Percentiles rank a stretch among this genome's conserved stretches.
Conservation (phyloP, 1,139 yeast genomes). For the Pichia kudriavzevii region DNA sequence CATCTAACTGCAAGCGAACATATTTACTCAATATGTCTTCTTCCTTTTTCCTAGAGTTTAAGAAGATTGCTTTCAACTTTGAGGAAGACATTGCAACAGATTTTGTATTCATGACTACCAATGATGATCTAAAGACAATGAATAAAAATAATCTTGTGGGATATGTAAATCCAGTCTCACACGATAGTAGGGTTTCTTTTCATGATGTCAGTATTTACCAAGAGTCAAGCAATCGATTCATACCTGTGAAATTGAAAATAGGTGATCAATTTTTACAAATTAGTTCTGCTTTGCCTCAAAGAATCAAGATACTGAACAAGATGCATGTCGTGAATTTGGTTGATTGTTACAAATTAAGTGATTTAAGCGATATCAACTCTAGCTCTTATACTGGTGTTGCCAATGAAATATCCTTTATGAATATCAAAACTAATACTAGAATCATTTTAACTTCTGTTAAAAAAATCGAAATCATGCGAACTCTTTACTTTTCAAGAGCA, state of each 20-base stretch:
- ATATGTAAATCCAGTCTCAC: conserved; percentile 30
- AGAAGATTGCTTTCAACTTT: conserved; percentile 7
- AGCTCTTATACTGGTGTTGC: conserved; percentile 44
- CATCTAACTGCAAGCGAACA: conserved; percentile 46
- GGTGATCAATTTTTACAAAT: conserved; percentile 68
- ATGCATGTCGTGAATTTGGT: conserved; percentile 39
- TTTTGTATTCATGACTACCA: conserved; percentile 20
- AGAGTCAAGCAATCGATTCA: conserved; percentile 32
- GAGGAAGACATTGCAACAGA: conserved; percentile 14
- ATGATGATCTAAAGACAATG: conserved; percentile 42
- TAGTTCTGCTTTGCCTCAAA: conserved; percentile 32
- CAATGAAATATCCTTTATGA: conserved; percentile 50
- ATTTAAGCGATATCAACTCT: conserved; percentile 46
- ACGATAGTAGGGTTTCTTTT: conserved; percentile 58
- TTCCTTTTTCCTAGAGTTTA: conserved; percentile 29
- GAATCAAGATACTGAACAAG: conserved; percentile 30
- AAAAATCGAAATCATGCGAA: conserved; percentile 60
- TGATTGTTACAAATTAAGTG: conserved; percentile 44
- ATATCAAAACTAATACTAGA: conserved; percentile 36
- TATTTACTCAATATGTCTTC: conserved; percentile 54
- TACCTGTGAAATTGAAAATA: conserved; percentile 55
- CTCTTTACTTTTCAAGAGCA: conserved; percentile 58
- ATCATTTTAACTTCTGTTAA: conserved; percentile 54
- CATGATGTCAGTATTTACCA: conserved; percentile 50
- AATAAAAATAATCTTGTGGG: conserved; percentile 43